Evolutionary conservation across 257 asterid genomes (phyloP).

Genomic region (Craterostigma plantagineum): DNA sequence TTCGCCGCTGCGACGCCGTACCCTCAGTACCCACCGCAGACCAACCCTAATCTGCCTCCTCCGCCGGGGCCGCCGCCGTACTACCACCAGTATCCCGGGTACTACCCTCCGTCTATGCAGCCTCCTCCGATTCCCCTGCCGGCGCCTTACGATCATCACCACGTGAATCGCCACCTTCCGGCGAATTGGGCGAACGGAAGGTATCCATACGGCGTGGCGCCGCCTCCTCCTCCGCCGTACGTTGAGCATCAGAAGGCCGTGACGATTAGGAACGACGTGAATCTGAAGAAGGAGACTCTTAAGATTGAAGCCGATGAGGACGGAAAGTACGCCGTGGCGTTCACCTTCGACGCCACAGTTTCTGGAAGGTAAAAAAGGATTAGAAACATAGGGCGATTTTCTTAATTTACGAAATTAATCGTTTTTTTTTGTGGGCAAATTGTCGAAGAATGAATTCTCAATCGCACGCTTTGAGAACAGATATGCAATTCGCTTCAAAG

Average conservation of each 20-base stretch:
- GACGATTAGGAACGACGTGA: conserved; percentile 83
- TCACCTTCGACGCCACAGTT: conserved; percentile 85
- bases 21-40: conserved; percentile 53
- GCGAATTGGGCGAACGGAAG: conserved; percentile 57
- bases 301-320: conserved; percentile 76
- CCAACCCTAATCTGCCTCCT: conserved; percentile 51
- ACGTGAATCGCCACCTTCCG: conserved; percentile 26
- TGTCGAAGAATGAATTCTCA: too few relatives aligned
- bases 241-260: conserved; percentile 99
- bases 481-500: too few relatives aligned
- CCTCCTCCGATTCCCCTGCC: conserved; percentile 47
- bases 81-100: conserved; percentile 71
- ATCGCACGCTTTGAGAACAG: too few relatives aligned
- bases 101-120: conserved; percentile 53
- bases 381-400: too few relatives aligned
- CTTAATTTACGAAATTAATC: background rate
- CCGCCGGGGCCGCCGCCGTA: conserved; percentile 38
- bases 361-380: conserved; percentile 50
- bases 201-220: conserved; percentile 54
- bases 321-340: conserved; percentile 64
- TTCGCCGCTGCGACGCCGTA: conserved; percentile 98
- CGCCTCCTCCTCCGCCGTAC: conserved; percentile 25
- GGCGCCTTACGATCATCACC: conserved; percentile 70
- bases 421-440: background rate
- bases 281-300: conserved; percentile 83